Evolutionary conservation across 257 asterid genomes (phyloP).

Genomic region (Solanum sitiens): DNA sequence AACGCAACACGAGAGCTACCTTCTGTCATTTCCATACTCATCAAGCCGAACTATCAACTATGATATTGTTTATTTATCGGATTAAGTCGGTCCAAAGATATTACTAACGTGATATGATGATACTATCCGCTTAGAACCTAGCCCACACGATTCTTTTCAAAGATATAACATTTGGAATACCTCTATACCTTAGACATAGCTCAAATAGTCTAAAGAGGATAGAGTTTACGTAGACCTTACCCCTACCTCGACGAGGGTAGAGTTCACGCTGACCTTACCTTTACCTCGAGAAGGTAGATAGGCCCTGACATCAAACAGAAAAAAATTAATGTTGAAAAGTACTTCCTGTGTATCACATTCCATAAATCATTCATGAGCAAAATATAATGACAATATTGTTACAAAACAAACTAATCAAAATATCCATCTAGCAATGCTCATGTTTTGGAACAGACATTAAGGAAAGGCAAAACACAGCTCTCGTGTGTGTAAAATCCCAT

Average conservation of each 20-base stretch:
- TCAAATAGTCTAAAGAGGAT: too few species aligned
- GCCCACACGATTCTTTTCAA: not conserved
- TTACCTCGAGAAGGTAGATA: too few species aligned
- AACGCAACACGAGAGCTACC: too few species aligned
- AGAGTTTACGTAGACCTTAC: rapidly evolving
- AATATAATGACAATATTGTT: not conserved
- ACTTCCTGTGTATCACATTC: not conserved
- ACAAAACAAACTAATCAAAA: not conserved
- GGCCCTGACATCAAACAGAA: not conserved
- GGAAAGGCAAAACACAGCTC: too few species aligned
- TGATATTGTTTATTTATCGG: too few species aligned
- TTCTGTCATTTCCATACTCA: too few species aligned
- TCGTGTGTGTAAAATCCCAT: too few species aligned
- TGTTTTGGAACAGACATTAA: too few species aligned
- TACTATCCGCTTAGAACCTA: not conserved
- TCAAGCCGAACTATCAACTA: too few species aligned
- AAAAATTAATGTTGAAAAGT: not conserved
- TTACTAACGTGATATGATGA: not conserved
- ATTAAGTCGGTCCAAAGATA: not conserved
- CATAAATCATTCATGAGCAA: not conserved
- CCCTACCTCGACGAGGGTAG: not conserved
- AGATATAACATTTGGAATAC: not conserved
- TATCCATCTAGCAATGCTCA: not conserved
- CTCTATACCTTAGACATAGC: not conserved
- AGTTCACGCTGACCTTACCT: too few species aligned